These are phyloP conservation scores for Groenewaldozyma auringiensis DNA, from an alignment of 1,139 yeast species.

Conservation along the genomic window DNA sequence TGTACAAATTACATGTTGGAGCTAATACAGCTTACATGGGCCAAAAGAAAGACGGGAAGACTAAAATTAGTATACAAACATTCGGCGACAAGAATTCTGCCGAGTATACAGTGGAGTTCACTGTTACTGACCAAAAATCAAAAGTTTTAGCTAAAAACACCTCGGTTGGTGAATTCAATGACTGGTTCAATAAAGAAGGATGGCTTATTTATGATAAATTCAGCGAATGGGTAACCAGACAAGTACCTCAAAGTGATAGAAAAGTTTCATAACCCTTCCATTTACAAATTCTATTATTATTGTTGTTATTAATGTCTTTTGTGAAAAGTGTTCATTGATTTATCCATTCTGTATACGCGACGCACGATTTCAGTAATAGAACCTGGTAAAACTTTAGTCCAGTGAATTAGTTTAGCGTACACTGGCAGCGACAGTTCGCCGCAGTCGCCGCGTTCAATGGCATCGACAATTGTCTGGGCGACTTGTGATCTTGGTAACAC, in stretches of 20 bases:
- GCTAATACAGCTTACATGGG: constrained; percentile 60
- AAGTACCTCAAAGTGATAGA: constrained; percentile 9
- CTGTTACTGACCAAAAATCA: constrained; percentile 24
- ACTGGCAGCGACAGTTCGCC: constrained; percentile 67
- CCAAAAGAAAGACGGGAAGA: constrained; percentile 26
- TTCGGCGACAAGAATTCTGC: constrained; percentile 37
- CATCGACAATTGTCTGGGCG: constrained; percentile 47
- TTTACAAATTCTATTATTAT: not conserved
- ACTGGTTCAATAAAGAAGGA: constrained; percentile 26
- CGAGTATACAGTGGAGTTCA: constrained; percentile 37
- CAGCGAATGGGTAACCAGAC: constrained; percentile 9
- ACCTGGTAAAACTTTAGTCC: constrained; percentile 65
- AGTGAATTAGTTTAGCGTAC: constrained; percentile 61
- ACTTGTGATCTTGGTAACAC: constrained; percentile 57
- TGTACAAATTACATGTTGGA: constrained; percentile 44
- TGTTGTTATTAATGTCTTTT: not conserved
- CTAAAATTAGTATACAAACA: constrained; percentile 12
- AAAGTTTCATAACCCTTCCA: constrained; percentile 9
- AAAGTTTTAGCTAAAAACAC: constrained; percentile 7
- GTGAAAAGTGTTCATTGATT: constrained; percentile 20
- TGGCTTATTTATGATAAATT: constrained; percentile 22
- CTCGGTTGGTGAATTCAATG: constrained; percentile 16
- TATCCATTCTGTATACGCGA: constrained; percentile 53
- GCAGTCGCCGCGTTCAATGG: constrained; percentile 51
- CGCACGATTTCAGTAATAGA: constrained; percentile 51